These are phyloP conservation scores for Fusarium sp. DNA, from an alignment of 2,329 filamentous ascomycete species.

Conservation along the genomic window DNA sequence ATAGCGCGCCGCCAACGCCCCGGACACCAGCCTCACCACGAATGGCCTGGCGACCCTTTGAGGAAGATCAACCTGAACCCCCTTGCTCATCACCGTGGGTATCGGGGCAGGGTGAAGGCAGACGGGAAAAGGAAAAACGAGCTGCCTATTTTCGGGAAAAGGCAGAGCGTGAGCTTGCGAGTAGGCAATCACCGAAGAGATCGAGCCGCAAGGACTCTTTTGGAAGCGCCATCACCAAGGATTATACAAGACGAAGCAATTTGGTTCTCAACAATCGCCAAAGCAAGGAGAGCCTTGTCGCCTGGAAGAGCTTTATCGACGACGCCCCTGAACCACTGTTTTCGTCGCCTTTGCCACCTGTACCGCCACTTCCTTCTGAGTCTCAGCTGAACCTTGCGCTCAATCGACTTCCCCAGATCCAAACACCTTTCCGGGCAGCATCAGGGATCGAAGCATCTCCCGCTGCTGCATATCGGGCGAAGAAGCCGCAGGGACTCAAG, in stretches of 20 bases:
- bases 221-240: conserved; percentile 25
- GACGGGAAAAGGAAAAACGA: conserved; percentile 37
- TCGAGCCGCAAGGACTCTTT: conserved; percentile 28
- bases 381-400: conserved; percentile 37
- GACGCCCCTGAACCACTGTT: conserved; percentile 46
- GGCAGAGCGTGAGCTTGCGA: conserved; percentile 31
- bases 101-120: conserved; percentile 39
- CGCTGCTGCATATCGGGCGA: conserved; percentile 41
- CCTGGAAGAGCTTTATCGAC: conserved; percentile 46
- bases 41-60: conserved; percentile 49
- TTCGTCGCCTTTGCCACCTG: conserved; percentile 46
- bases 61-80: conserved; percentile 36
- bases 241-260: conserved; percentile 19
- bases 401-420: conserved; percentile 21
- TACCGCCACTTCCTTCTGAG: conserved; percentile 47
- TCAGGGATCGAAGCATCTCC: conserved; percentile 5
- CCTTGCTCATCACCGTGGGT: conserved; percentile 47
- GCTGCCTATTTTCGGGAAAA: conserved; percentile 46
- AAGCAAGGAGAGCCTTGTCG: conserved; percentile 47
- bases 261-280: conserved; percentile 13
- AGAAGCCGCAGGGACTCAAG: conserved; percentile 47
- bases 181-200: conserved; percentile 18
- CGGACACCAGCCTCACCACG: conserved; percentile 40
- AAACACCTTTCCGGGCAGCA: conserved; percentile 15
- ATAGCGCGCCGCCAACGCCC: conserved; percentile 34